phyloP scores from a whole-genome alignment of 768 basidiomycete genomes.

The Lentinula boryana region DNA sequence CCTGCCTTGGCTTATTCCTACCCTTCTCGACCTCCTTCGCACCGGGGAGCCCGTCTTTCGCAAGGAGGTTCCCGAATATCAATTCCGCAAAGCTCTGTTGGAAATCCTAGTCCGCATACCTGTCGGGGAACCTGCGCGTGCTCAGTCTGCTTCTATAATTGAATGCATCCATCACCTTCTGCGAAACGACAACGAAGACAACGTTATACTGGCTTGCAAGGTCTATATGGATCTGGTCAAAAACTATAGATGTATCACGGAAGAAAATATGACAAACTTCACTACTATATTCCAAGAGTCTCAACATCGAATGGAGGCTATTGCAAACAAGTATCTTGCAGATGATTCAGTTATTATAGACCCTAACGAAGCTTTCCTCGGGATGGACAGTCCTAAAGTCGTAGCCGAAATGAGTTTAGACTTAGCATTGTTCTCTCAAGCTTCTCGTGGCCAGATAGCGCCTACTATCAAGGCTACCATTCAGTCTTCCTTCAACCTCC shows the following conservation, averaged over 20 bases:
- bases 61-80: constrained; percentile 66
- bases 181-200: constrained; percentile 93
- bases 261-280: constrained; percentile 74
- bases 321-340: constrained; percentile 72
- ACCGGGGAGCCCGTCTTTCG: constrained; percentile 61
- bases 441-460: constrained; percentile 59
- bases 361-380: constrained; percentile 53
- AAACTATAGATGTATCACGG: constrained; percentile 63
- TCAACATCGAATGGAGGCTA: constrained; percentile 63
- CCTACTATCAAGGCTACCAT: constrained; percentile 66
- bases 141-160: constrained; percentile 62
- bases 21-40: constrained; percentile 66
- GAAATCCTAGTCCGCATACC: constrained; percentile 89
- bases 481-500: constrained; percentile 71
- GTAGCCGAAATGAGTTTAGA: constrained; percentile 91
- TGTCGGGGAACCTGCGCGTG: constrained; percentile 69
- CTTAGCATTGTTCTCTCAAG: constrained; percentile 85
- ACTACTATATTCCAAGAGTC: constrained; percentile 75
- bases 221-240: constrained; percentile 86
- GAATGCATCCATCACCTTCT: constrained; percentile 79
- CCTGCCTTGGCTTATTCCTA: constrained; percentile 67
- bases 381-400: constrained; percentile 87
- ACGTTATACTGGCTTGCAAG: constrained; percentile 86
- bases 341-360: constrained; percentile 56
- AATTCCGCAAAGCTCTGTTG: constrained; percentile 81